These are phyloP conservation scores for Andrographis paniculata DNA, from an alignment of 305 asterid genomes.

Conservation along the genomic window DNA sequence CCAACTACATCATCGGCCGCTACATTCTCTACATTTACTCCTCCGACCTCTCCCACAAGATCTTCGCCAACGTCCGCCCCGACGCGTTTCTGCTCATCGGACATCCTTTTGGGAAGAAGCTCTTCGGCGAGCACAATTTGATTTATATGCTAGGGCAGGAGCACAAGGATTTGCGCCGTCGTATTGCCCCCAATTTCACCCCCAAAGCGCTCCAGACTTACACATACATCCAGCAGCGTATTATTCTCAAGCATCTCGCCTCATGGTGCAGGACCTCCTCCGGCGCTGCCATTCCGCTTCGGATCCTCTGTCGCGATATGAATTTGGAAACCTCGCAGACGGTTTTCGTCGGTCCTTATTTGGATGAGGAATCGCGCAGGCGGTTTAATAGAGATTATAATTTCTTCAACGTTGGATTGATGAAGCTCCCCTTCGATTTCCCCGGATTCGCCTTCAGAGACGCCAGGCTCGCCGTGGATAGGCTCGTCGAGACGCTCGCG, in stretches of 20 bases:
- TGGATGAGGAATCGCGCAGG: slow-evolving; percentile 28
- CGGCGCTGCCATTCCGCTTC: slow-evolving; percentile 21
- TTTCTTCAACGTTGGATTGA: slow-evolving; percentile 46
- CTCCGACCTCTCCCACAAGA: slow-evolving; percentile 51
- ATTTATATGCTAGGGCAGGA: slow-evolving; percentile 72
- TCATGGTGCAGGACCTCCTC: slow-evolving; percentile 31
- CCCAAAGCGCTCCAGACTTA: slow-evolving; percentile 57
- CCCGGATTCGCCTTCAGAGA: slow-evolving; percentile 55
- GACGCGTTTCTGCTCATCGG: slow-evolving; percentile 81
- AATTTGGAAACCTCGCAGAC: slow-evolving; percentile 54
- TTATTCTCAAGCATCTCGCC: slow-evolving; percentile 44
- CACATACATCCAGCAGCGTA: slow-evolving; percentile 45
- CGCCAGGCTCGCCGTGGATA: slow-evolving; percentile 49
- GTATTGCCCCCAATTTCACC: slow-evolving; percentile 68
- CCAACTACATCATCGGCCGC: slow-evolving; percentile 58
- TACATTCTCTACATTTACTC: slow-evolving; percentile 59
- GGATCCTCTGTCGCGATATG: slow-evolving; percentile 48
- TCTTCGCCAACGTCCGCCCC: slow-evolving; percentile 68
- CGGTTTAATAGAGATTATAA: slow-evolving; percentile 41
- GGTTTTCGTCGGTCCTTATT: slow-evolving; percentile 51
- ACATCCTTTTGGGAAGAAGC: slow-evolving; percentile 76
- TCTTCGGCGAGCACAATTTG: slow-evolving; percentile 68
- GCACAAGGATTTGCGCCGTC: slow-evolving; percentile 61
- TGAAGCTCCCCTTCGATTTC: slow-evolving; percentile 46
- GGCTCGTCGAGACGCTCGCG: slow-evolving; percentile 46